Base-by-base conservation (phyloP, 2,329 filamentous ascomycete genomes). In the Alternaria atra region DNA sequence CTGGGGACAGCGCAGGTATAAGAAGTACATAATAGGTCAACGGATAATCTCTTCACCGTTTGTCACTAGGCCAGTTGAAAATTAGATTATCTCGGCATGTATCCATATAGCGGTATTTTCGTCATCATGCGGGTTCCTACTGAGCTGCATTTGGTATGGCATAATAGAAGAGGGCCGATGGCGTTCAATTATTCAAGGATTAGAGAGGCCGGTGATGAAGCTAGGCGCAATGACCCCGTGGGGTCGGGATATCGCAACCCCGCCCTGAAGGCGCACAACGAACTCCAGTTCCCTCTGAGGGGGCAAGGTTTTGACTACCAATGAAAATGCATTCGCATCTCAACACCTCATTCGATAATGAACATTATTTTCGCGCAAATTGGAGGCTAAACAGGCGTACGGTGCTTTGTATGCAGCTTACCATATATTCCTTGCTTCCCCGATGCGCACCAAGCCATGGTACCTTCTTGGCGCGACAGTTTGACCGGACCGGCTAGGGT, bases 171-270 rank as follows among this genome's bases (percentile, higher is more conserved):
- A 34, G 29, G 27, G 39, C 39, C 37, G 48, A 42, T 40, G 40
- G 55, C 55, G 40, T 12, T 46, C 32, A 20, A 32, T 40, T 27
- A 32, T 32, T 35, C 55, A 32, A 43, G 39, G 51, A n/a, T 46
- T 53, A 29, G 48, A 37, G 20, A 52, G 30, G 29, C 39, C 34
- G 30, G 47, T 15, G 47, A 44, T 44, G 39, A 52, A 6, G 39
- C 55, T 27, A 53, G 50, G 43, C 48, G 55, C 55, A 32, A 53
- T 58, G 48, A 53, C 55, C 55, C 55, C 55, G n/a, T 25, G 40
- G 48, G 55, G 55, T 37, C 35, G 46, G 46, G 34, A 32, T 17
- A 51, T 25, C 17, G 54, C 32, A 32, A 44, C 30, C 47, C 46
- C 46, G 46, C 30, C 23, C 25, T 27, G 35, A 12, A 40, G 40